Conservation (phyloP, 441 rosid genomes). For the Omphalea diandra region DNA sequence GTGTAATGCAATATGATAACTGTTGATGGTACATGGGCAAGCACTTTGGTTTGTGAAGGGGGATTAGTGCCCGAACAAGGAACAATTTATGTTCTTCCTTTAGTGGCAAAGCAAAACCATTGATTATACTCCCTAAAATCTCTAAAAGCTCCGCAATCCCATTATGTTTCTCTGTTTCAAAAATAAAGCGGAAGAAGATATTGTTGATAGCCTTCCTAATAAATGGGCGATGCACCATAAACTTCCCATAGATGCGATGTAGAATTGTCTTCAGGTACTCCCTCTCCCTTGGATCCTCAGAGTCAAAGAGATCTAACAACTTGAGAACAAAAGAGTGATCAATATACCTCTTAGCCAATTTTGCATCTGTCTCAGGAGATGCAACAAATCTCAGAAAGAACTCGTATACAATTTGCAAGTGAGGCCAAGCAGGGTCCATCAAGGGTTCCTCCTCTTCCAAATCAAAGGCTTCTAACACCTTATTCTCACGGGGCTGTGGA, state of each 20-base stretch:
- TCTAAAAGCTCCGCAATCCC: conserved; percentile 74
- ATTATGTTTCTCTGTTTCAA: conserved; percentile 65
- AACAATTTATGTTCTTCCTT: conserved; percentile 77
- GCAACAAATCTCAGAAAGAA: conserved; percentile 66
- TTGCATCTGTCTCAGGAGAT: conserved; percentile 70
- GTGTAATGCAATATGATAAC: conserved; percentile 61
- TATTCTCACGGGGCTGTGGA: conserved; percentile 64
- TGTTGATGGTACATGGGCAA: conserved; percentile 75
- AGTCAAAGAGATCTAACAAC: conserved; percentile 67
- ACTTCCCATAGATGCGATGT: conserved; percentile 70
- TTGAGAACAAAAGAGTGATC: conserved; percentile 60
- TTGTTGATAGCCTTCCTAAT: conserved; percentile 69
- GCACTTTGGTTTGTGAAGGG: conserved; percentile 74
- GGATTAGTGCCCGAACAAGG: conserved; percentile 61
- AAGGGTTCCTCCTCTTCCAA: conserved; percentile 73
- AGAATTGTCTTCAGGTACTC: conserved; percentile 68
- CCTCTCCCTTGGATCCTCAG: conserved; percentile 82
- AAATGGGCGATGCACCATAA: conserved; percentile 76
- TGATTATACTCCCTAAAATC: conserved; percentile 71
- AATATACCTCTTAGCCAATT: conserved; percentile 56
- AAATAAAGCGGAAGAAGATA: conserved; percentile 60
- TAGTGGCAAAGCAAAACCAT: conserved; percentile 70
- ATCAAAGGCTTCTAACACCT: conserved; percentile 57
- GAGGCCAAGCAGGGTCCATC: conserved; percentile 84
- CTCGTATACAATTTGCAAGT: conserved; percentile 69